Evolutionary conservation across 23 red algal genomes (phyloP).

Genomic region (Gracilaria gracilis): DNA sequence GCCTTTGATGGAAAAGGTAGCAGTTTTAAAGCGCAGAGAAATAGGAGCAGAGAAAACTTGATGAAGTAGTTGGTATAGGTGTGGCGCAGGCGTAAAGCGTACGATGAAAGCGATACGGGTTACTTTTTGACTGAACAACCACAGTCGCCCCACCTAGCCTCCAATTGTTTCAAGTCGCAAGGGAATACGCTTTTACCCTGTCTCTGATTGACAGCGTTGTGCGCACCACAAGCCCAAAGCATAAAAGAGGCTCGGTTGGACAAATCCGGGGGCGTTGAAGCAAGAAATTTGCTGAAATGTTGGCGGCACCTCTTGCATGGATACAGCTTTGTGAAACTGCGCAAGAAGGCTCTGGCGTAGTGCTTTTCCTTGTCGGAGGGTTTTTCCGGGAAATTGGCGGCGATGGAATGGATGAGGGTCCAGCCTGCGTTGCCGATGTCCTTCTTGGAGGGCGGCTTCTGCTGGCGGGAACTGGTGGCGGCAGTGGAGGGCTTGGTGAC

Average conservation of each 20-base stretch:
- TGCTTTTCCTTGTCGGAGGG: constrained; percentile 58
- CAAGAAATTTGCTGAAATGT: constrained; percentile 72
- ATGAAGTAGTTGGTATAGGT: background rate
- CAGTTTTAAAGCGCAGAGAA: background rate
- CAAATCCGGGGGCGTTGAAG: constrained; percentile 52
- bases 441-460: constrained; percentile 53
- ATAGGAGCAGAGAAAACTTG: background rate
- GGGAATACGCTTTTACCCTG: constrained; percentile 68
- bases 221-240: constrained; percentile 76
- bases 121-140: constrained; percentile 63
- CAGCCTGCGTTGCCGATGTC: constrained; percentile 72
- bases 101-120: background rate
- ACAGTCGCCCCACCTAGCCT: constrained; percentile 75
- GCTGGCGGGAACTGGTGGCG: constrained; percentile 6
- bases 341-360: constrained; percentile 66
- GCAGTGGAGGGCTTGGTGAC: background rate
- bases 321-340: constrained; percentile 63
- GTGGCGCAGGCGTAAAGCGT: background rate
- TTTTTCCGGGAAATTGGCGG: constrained; percentile 71
- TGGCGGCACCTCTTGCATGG: constrained; percentile 73
- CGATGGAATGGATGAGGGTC: constrained; percentile 76
- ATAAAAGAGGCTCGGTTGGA: constrained; percentile 58
- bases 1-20: background rate
- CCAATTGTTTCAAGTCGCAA: constrained; percentile 47
- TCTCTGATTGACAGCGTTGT: constrained; percentile 71